Evolutionary conservation across 495 filamentous ascomycete species (phyloP).

Genomic region (Astrothelium macrocarpum): DNA sequence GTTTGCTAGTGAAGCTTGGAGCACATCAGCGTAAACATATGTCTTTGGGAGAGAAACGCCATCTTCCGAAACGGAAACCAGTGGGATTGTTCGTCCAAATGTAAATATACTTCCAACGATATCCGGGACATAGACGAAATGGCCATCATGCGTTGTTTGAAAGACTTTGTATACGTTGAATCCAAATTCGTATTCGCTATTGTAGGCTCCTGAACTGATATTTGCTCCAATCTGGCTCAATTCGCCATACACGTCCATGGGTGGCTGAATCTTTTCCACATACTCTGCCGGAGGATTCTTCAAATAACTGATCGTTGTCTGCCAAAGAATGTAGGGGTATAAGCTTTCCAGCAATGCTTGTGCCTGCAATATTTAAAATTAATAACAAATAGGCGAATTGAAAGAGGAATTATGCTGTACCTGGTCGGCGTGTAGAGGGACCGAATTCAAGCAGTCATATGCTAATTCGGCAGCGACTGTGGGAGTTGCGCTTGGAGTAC

Average conservation of each 20-base stretch:
- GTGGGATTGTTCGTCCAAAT: conserved; percentile 20
- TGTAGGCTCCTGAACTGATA: conserved; percentile 18
- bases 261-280: conserved; percentile 23
- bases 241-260: conserved; percentile 24
- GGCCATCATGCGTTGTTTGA: conserved; percentile 29
- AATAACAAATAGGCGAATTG: background rate
- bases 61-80: conserved; percentile 30
- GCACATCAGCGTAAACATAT: conserved; percentile 28
- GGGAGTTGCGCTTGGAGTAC: conserved; percentile 12
- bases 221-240: conserved; percentile 20
- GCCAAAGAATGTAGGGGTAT: conserved; percentile 26
- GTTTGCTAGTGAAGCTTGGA: conserved; percentile 25
- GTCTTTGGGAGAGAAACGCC: conserved; percentile 23
- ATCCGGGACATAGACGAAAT: conserved; percentile 27
- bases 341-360: conserved; percentile 19
- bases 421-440: conserved; percentile 10
- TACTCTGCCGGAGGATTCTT: conserved; percentile 30
- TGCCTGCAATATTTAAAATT: conserved; percentile 9
- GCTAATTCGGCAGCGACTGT: conserved; percentile 16
- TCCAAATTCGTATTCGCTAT: conserved; percentile 28
- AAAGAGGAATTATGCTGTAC: background rate
- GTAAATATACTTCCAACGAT: conserved; percentile 25
- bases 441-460: conserved; percentile 16
- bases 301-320: conserved; percentile 25
- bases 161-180: conserved; percentile 24